Evolutionary conservation across 495 filamentous ascomycete genomes (phyloP), one percentile per base, ranked within the genome.

Genomic region (Jackrogersella multiformis): DNA sequence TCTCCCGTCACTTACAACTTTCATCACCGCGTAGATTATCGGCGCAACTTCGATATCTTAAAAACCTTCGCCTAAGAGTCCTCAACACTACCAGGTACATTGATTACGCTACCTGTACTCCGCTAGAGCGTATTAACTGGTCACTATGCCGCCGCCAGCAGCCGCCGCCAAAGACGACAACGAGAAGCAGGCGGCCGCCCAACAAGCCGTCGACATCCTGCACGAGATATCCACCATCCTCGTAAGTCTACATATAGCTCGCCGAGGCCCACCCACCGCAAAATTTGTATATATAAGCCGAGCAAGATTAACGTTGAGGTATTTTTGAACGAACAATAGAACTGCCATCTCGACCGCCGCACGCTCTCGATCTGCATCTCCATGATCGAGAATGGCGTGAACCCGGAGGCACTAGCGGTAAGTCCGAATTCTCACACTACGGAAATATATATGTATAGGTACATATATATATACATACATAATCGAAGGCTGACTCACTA

Each of bases 321-420:
- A 1, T 26, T 32, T 9, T 15, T 36, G n/a, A 18, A 49, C 28
- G 8, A 30, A 23, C 21, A 18, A 45, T 65, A 97, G 95, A 97
- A 98, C 75, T 97, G 94, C 30, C 84, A 95, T 66, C 87, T 99
- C 28, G 93, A 97, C 76, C 87, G 95, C 16, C 89, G 91, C 35
- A 92, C 93, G 7, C 85, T 99, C 10, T 97, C 94, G 7, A 88
- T 96, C 56, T 99, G 95, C 73, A 94, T 98, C 56, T 96, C 92
- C 41, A 85, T 99, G 72, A 80, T 99, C 64, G 95, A 99, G 78
- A 97, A 97, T 76, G 96, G 96, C 5, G 92, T 97, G 8, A 96
- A 96, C 77, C 95, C 95, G 5, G 95, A 98, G 74, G 96, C 94
- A 7, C 80, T 99, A 12, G 94, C 94, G 30, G 95, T 97, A 84